phyloP scores from a whole-genome alignment of 2,329 filamentous ascomycete species.

The Neoascochyta sp. region DNA sequence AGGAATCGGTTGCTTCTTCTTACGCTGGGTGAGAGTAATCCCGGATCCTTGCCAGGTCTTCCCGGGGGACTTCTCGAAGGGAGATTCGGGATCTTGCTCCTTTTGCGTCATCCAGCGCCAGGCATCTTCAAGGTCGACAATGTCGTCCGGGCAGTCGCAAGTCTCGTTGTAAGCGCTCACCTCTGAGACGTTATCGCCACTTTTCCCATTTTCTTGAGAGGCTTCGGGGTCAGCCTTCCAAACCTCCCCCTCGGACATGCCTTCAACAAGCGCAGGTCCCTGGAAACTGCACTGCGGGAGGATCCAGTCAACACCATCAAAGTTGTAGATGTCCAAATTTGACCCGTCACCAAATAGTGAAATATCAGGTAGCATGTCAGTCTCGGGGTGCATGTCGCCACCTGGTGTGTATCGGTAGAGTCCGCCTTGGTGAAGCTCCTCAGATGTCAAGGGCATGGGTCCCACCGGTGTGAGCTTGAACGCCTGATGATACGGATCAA shows the following conservation, averaged over 20 bases:
- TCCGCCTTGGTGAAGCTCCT: slow-evolving; percentile 16
- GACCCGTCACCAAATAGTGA: slow-evolving; percentile 12
- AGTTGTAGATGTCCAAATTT: slow-evolving; percentile 13
- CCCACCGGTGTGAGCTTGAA: slow-evolving; percentile 22
- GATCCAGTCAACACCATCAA: slow-evolving; percentile 10
- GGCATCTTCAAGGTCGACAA: slow-evolving; percentile 15
- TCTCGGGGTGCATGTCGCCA: slow-evolving; percentile 14
- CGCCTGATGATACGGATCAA: slow-evolving; percentile 14
- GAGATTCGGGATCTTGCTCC: neutral
- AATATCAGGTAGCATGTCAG: slow-evolving; percentile 8
- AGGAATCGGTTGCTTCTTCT: slow-evolving; percentile 11
- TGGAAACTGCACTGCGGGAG: too few species aligned
- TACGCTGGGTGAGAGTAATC: neutral
- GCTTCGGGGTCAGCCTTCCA: too few species aligned
- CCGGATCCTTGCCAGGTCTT: slow-evolving; percentile 6
- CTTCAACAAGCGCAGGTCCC: too few species aligned
- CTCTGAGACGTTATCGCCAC: too few species aligned
- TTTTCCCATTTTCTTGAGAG: neutral
- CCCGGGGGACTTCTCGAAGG: slow-evolving; percentile 2
- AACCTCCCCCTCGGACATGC: too few species aligned
- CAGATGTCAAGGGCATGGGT: slow-evolving; percentile 13
- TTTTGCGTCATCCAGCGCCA: slow-evolving; percentile 14
- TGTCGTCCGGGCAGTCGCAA: slow-evolving; percentile 11
- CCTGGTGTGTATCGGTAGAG: slow-evolving; percentile 15
- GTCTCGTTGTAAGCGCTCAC: too few species aligned